Percentiles rank a stretch among this genome's conserved stretches.
phyloP scores from a whole-genome alignment of 441 rosid genomes.

The Populus hybrid region DNA sequence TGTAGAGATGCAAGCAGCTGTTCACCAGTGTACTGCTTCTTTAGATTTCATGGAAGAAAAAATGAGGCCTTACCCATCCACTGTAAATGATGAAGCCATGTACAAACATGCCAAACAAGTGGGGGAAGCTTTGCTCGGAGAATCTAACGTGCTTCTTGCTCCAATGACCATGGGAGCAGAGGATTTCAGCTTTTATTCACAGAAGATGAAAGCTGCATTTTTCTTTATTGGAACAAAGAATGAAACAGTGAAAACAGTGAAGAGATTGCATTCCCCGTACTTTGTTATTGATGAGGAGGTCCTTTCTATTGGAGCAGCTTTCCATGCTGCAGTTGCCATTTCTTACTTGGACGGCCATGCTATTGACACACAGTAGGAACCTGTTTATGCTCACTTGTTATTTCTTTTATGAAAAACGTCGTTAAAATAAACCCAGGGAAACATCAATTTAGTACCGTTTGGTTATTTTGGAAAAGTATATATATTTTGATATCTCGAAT shows the following conservation, averaged over 20 bases:
- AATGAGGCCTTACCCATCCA: slow-evolving; percentile 22
- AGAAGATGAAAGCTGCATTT: slow-evolving; percentile 24
- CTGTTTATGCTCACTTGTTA: background rate
- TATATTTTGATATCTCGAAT: background rate
- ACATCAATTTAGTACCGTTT: background rate
- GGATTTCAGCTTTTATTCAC: slow-evolving; percentile 23
- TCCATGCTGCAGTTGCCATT: slow-evolving; percentile 28
- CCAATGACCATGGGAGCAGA: slow-evolving; percentile 14
- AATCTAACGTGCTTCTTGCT: slow-evolving; percentile 15
- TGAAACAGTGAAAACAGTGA: background rate
- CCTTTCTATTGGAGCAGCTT: slow-evolving; percentile 28
- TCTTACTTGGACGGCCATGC: slow-evolving; percentile 14
- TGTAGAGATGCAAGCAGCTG: slow-evolving; percentile 22
- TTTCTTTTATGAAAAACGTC: background rate
- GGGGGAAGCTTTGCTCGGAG: slow-evolving; percentile 24
- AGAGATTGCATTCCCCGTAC: slow-evolving; percentile 16
- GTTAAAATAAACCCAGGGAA: background rate
- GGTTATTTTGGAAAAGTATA: background rate
- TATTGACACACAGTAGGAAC: background rate
- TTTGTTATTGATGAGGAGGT: slow-evolving; percentile 20
- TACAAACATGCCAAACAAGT: slow-evolving; percentile 21
- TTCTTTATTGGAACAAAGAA: slow-evolving; percentile 14
- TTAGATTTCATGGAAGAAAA: slow-evolving; percentile 22
- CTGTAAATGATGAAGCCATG: slow-evolving; percentile 22
- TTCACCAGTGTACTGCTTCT: slow-evolving; percentile 22